Base-by-base conservation (phyloP, 2,329 filamentous ascomycete species). In the Escovopsis sp. region DNA sequence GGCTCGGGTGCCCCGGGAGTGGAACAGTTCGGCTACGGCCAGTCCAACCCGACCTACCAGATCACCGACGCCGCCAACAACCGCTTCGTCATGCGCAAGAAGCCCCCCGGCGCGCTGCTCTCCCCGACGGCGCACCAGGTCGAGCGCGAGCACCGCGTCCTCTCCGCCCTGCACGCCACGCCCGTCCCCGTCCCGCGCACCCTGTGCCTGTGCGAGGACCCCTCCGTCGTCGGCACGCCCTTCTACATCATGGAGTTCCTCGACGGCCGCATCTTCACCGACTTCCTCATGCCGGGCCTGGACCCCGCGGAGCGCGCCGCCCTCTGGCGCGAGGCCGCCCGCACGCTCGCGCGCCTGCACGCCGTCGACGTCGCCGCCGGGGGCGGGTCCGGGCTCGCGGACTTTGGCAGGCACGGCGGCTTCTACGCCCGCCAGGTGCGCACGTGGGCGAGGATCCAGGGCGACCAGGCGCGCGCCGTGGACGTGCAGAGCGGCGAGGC, bases 221-320 rank as follows among this genome's bases (percentile, higher is more conserved):
- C 70, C 34, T 65, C 62, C 43, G 70, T 96, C 32, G 70, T 96
- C 48, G 91, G 88, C 43, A 96, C 88, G 7, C 76, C 87, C 6
- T 98, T 96, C 62, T 96, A 98, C 65, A 80, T 96, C 56, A 96
- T 98, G 91, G 80, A 86, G 59, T 96, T 91, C 59, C 71, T 96
- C 46, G 83, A 94, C 56, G 91, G 91, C 15, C 80, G 91, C 54
- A 94, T 95, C 63, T 85, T 96, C 56, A 84, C 89, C 55, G 86
- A 96, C 61, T 81, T 87, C 35, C 68, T 80, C 29, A 79, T 96
- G 57, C 88, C 86, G 2, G 81, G 68, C 11, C 75, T 86, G 11
- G 71, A 70, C 24, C 62, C 81, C 0, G 68, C 69, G 34, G 81
- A 94, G 50, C 74, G 89, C 45, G 76, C 66, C 29, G 74, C 75